Conservation (phyloP, 2,329 filamentous ascomycete genomes). For the Shiraia sp. region DNA sequence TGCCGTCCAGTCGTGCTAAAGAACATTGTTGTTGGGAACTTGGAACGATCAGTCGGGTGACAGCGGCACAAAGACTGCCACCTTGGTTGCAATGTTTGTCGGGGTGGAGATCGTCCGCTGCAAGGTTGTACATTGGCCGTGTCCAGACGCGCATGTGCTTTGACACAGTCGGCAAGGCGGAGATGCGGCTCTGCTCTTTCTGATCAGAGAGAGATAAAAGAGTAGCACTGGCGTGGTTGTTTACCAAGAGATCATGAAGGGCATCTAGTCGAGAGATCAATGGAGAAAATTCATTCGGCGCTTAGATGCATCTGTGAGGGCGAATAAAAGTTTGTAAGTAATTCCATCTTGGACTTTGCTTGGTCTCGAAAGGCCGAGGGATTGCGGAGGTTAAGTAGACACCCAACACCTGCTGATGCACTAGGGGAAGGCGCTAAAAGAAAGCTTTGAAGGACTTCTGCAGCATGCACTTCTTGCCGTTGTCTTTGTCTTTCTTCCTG, state of each 20-base stretch:
- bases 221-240: constrained; percentile 9
- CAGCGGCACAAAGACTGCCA: neutral
- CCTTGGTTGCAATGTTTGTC: neutral
- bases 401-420: constrained; percentile 12
- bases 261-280: constrained; percentile 16
- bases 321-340: constrained; percentile 7
- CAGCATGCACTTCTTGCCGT: constrained; percentile 21
- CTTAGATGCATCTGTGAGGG: neutral
- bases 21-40: no score
- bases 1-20: no score
- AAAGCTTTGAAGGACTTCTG: constrained; percentile 15
- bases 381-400: constrained; percentile 25
- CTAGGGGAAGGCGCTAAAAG: constrained; percentile 9
- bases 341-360: neutral
- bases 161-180: constrained; percentile 1
- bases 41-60: neutral
- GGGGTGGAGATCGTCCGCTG: neutral
- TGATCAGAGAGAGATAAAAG: constrained; percentile 24
- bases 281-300: constrained; percentile 3
- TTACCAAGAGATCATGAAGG: constrained; percentile 5
- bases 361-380: constrained; percentile 11
- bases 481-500: constrained; percentile 6
- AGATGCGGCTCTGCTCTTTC: constrained; percentile 25
- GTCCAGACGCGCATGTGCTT: constrained; percentile 15
- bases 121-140: constrained; percentile 7